Evolutionary conservation across 1,284 basidiomycete genomes (phyloP), one percentile per base, ranked within the genome.

Genomic region (Ustilago bromivora): DNA sequence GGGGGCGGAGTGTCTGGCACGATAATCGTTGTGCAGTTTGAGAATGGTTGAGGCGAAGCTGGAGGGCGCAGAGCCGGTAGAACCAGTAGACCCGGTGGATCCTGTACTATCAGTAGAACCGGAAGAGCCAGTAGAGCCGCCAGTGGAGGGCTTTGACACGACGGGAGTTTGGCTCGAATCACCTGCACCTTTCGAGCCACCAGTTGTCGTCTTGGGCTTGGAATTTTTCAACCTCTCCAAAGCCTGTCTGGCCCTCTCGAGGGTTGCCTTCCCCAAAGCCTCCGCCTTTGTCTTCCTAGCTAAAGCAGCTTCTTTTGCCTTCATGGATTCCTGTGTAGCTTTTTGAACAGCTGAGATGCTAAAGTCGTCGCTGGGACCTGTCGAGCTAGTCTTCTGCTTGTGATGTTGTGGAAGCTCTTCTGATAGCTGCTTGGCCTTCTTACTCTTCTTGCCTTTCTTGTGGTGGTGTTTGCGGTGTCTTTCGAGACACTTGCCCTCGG

Each of bases 11-110:
- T 80, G 71, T 36, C 58, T 59, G 38, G 71, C 53, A 36, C 78
- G 78, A 52, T 69, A 65, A 2, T 35, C 34, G 49, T 77, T 80
- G 68, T 77, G 75, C 6, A 69, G 58, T 23, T 12, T 19, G 7
- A 73, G 53, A 12, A 70, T 66, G 28, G 46, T 51, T 10, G 58
- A 11, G 19, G 61, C 59, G 56, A 71, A 75, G 3, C 19, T 13
- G 17, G 64, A 55, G 9, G 59, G 34, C 7, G 43, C 43, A 7
- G 43, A 46, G 7, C 43, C 13, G 13, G 40, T 41, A 13, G 40
- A 41, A 6, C 40, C 40, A 41, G 13, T 15, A 46, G 59, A 32
- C 2, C 49, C 38, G n/a, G 41, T 43, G 13, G 31, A 34, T 23
- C 40, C 47, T 31, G 59, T 32, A 17, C 41, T 19, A 31, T 38